Base-by-base conservation (phyloP, 2,329 filamentous ascomycete genomes). In the Cladosporium velox region DNA sequence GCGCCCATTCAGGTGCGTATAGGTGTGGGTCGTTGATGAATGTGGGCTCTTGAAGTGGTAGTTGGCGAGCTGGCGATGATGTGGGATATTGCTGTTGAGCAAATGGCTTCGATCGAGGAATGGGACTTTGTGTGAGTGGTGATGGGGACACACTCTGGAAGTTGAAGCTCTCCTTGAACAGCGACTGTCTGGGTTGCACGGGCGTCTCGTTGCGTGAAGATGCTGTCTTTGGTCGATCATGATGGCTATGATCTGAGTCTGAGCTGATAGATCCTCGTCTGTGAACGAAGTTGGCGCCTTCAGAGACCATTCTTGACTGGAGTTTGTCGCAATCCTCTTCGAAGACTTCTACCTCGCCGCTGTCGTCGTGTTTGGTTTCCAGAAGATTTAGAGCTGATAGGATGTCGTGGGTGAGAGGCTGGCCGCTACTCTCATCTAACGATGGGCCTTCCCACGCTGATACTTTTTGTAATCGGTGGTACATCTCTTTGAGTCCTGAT, bases 331-430 rank as follows among this genome's bases (percentile, higher is more conserved):
- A 80, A 73, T 87, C 84, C 65, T 89, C 87, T 72, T 89, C 86
- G 70, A 89, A 89, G 3, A 76, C 79, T 67, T 83, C 81, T 59
- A 80, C 75, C n/a, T 81, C 78, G 12, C 71, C 71, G 26, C 67
- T 70, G 15, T 83, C 80, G 63, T 86, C 84, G 30, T 75, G 79
- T 65, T 79, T 79, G 54, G 82, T 76, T 60, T 88, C 85, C 44
- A 89, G 75, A 1, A 86, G 82, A 49, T 86, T 85, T 28, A 89
- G 79, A 38, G 85, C 80, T 55, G 86, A 85, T 55, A 89, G 81
- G 49, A 89, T 86, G 69, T 89, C 86, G 76, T 89, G 87, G 0
- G 86, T 89, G 35, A 88, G 80, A 15, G 87, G 87, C 67, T 86
- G 82, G 35, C 86, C 85, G 64, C 83, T 83, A 64, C 79, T 75